These are phyloP conservation scores for Gyromitra esculenta DNA, from an alignment of 2,329 filamentous ascomycete species.

Conservation along the genomic window DNA sequence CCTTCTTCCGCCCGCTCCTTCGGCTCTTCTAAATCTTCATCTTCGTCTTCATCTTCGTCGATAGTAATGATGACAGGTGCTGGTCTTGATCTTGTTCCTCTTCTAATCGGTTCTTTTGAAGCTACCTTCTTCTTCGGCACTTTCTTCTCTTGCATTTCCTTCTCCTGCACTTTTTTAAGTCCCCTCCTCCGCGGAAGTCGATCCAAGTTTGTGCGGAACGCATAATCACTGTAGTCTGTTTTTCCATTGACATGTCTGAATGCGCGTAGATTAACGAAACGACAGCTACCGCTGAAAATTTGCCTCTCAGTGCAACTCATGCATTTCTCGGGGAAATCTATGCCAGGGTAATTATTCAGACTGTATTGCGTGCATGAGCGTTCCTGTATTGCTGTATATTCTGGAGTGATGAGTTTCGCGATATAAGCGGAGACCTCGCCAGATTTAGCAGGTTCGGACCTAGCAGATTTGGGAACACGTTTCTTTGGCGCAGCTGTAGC, in stretches of 20 bases:
- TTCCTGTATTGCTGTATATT: slow-evolving; percentile 8
- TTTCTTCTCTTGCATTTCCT: slow-evolving; percentile 2
- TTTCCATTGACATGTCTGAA: slow-evolving; percentile 46
- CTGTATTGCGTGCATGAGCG: not conserved
- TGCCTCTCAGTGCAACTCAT: slow-evolving; percentile 56
- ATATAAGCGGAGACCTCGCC: slow-evolving; percentile 11
- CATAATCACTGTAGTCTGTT: slow-evolving; percentile 41
- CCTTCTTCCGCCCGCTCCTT: not conserved
- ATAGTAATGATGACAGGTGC: not conserved
- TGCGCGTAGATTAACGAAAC: slow-evolving; percentile 52
- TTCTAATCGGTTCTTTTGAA: not conserved
- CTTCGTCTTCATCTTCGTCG: slow-evolving; percentile 7
- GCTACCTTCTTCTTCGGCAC: not conserved
- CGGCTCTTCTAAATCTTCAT: not conserved
- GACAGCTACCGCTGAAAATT: slow-evolving; percentile 51
- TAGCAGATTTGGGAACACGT: not conserved
- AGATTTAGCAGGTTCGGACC: not conserved
- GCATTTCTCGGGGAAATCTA: slow-evolving; percentile 33
- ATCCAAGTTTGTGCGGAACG: slow-evolving; percentile 35
- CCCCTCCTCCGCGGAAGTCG: not conserved
- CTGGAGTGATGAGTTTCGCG: slow-evolving; percentile 12
- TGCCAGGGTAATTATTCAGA: not conserved
- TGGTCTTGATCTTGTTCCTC: slow-evolving; percentile 9
- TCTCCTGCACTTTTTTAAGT: not conserved
- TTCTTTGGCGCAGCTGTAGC: slow-evolving; percentile 6